Evolutionary conservation across 208 protist genomes (phyloP).

Genomic region (Leishmania tarentolae): DNA sequence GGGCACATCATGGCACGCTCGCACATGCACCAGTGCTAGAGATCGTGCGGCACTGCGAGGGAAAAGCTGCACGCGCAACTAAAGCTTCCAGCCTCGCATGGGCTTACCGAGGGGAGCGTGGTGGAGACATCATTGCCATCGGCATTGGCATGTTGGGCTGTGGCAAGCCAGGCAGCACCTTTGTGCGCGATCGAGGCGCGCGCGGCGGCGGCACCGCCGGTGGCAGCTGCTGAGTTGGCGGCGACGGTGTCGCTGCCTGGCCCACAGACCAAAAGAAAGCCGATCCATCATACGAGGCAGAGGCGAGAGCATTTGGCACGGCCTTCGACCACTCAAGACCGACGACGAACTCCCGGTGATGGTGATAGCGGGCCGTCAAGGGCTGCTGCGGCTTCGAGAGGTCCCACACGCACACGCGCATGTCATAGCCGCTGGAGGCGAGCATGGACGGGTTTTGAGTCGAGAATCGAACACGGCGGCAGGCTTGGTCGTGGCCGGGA

Average conservation of each 20-base stretch:
- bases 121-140: conserved; percentile 22
- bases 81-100: background rate
- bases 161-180: conserved; percentile 70
- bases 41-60: background rate
- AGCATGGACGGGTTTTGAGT: conserved; percentile 75
- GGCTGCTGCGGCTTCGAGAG: conserved; percentile 80
- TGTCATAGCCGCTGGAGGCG: conserved; percentile 87
- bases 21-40: too few relatives aligned
- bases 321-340: conserved; percentile 86
- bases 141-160: conserved; percentile 48
- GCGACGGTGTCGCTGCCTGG: conserved; percentile 60
- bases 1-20: background rate
- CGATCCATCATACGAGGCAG: conserved; percentile 74
- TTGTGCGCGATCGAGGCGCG: conserved; percentile 52
- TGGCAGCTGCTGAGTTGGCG: conserved; percentile 46
- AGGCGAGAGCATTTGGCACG: conserved; percentile 62
- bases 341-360: conserved; percentile 90
- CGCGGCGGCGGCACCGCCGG: conserved; percentile 80
- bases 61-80: background rate
- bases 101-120: conserved; percentile 43
- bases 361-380: conserved; percentile 79
- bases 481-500: conserved; percentile 86
- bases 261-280: conserved; percentile 72
- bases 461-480: conserved; percentile 87
- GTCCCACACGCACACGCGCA: conserved; percentile 89